A percentile compares a stretch with the other conserved stretches of the same genome.
Evolutionary conservation across 1,284 basidiomycete genomes (phyloP).

Genomic region (Gastroboletus turbinatus): DNA sequence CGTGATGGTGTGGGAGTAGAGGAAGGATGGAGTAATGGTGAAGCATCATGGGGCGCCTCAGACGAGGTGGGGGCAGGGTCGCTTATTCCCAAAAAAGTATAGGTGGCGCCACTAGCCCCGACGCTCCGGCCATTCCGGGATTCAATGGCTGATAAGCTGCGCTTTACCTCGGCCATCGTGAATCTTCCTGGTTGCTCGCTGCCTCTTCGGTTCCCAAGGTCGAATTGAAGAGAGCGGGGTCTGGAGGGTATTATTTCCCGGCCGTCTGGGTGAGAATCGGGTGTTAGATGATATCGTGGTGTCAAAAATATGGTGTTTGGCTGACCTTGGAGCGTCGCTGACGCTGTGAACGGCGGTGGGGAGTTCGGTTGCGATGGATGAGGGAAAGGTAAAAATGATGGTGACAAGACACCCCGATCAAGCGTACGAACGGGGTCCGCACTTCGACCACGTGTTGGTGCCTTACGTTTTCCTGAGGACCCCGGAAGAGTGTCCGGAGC

Average conservation of each 20-base stretch:
- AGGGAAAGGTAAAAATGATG: conserved; percentile 36
- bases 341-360: conserved; percentile 22
- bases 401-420: conserved; percentile 19
- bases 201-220: conserved; percentile 15
- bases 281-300: neutral
- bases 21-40: conserved; percentile 10
- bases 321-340: conserved; percentile 30
- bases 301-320: neutral
- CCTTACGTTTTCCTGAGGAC: conserved; percentile 19
- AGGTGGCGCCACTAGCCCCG: conserved; percentile 14
- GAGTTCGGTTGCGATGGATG: conserved; percentile 26
- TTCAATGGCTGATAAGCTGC: conserved; percentile 27
- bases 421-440: conserved; percentile 18
- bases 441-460: conserved; percentile 21
- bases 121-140: conserved; percentile 13
- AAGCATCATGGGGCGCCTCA: conserved; percentile 7
- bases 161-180: conserved; percentile 27
- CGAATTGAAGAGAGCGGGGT: conserved; percentile 27
- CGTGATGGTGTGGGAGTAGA: conserved; percentile 24
- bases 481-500: conserved; percentile 19
- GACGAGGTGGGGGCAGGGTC: conserved; percentile 17
- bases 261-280: conserved; percentile 10
- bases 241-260: conserved; percentile 10
- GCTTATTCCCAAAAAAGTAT: conserved; percentile 17
- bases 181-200: conserved; percentile 5